phyloP scores from a whole-genome alignment of 352 stramenopile genomes.

The Phytophthora meadii region DNA sequence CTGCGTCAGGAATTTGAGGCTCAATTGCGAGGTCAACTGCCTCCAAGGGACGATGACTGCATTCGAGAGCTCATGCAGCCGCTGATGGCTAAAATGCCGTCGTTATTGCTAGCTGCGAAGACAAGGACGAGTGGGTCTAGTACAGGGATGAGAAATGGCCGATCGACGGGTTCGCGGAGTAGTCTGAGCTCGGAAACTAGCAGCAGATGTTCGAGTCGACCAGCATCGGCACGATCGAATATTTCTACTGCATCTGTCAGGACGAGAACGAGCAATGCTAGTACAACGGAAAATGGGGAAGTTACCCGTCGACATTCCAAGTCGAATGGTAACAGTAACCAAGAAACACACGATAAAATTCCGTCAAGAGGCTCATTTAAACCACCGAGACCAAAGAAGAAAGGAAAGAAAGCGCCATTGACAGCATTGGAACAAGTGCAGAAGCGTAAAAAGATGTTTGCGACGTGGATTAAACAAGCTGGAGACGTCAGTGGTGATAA shows the following conservation, averaged over 20 bases:
- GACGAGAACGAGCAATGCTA: conserved; percentile 7
- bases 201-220: conserved; percentile 36
- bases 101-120: conserved; percentile 68
- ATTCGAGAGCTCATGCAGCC: conserved; percentile 86
- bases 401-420: conserved; percentile 35
- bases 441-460: conserved; percentile 76
- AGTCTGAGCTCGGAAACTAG: conserved; percentile 11
- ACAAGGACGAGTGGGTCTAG: conserved; percentile 15
- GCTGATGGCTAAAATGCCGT: conserved; percentile 70
- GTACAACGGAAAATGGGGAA: conserved; percentile 7
- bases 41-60: conserved; percentile 50
- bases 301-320: conserved; percentile 10
- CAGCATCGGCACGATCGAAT: conserved; percentile 27
- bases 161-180: conserved; percentile 4
- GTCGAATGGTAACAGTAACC: conserved; percentile 44
- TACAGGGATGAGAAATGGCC: conserved; percentile 6
- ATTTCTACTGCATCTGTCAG: conserved; percentile 25
- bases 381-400: conserved; percentile 43
- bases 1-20: conserved; percentile 72
- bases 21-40: conserved; percentile 61
- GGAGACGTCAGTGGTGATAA: conserved; percentile 9
- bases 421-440: conserved; percentile 66
- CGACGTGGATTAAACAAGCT: conserved; percentile 70
- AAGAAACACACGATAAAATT: conserved; percentile 44
- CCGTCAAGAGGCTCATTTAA: conserved; percentile 11